Evolutionary conservation across 441 rosid genomes (phyloP).

Genomic region (Adansonia grandidieri): DNA sequence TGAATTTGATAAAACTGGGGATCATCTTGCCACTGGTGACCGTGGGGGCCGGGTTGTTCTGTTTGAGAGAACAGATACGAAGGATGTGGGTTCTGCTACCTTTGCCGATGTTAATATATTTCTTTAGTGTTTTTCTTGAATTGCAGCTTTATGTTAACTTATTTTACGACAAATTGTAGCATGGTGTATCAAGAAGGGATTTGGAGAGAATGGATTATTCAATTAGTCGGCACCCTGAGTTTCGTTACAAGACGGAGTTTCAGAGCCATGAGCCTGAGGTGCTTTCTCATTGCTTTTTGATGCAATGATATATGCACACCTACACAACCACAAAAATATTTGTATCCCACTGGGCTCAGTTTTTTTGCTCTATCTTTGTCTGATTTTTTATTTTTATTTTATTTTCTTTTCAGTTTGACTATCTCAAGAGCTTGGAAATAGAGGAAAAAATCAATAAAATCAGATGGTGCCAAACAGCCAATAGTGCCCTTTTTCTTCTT

Average conservation of each 20-base stretch:
- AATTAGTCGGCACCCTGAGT: conserved; percentile 81
- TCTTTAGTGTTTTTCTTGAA: not conserved
- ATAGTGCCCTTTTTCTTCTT: conserved; percentile 84
- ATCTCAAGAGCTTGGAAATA: conserved; percentile 98
- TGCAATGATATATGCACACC: not conserved
- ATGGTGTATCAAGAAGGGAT: conserved; percentile 72
- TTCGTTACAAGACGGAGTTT: conserved; percentile 94
- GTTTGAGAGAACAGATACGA: conserved; percentile 79
- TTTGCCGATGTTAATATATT: not conserved
- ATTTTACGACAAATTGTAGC: conserved; percentile 46
- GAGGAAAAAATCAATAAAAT: conserved; percentile 98
- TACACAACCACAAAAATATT: not conserved
- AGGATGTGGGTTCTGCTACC: conserved; percentile 57
- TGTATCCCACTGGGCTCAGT: not conserved
- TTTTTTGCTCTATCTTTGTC: not conserved
- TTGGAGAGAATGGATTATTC: conserved; percentile 73
- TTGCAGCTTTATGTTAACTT: conserved; percentile 24
- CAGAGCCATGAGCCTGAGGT: conserved; percentile 99
- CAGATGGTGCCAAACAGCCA: conserved; percentile 95
- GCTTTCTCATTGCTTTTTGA: conserved; percentile 13
- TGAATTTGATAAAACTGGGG: conserved; percentile 87
- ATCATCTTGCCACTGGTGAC: conserved; percentile 96
- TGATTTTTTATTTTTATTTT: not conserved
- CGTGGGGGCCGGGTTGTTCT: conserved; percentile 97
- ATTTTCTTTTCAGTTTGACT: conserved; percentile 70